Evolutionary conservation across 1,284 basidiomycete species (phyloP), one percentile per base, ranked within the genome.

Genomic region (Moniliophthora roreri): DNA sequence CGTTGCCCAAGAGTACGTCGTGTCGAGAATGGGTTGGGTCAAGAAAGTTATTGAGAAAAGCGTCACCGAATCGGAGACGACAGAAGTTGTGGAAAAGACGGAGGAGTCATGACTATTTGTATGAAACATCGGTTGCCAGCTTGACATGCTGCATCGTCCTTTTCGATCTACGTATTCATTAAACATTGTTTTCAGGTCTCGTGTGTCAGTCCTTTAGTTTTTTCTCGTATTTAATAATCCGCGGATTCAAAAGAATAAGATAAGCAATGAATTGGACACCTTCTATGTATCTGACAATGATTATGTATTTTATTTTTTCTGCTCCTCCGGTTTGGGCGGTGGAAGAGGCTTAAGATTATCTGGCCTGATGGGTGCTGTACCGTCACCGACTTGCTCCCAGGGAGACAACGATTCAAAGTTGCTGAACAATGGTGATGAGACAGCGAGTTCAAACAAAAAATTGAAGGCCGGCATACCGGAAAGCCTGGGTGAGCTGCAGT

Each of bases 381-480:
- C 96, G 24, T 90, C 80, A 48, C 97, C 97, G 46, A 94, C 84
- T 73, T 96, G 95, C 71, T 99, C 97, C 97, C 97, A 99, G 32
- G 97, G 95, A 28, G 93, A 95, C 20, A 88, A 78, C 15, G 93
- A 86, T 66, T 95, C 93, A 69, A 98, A 98, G 80, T 98, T 98
- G 53, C 93, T 93, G 59, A 18, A n/a, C n/a, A n/a, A n/a, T n/a
- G 51, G 28, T 39, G 34, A 16, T 18, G 37, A 56, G 18, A 26
- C 49, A 13, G 52, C 50, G 28, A 54, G 54, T 38, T 36, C 50
- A 23, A 45, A 18, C 9, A 35, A 8, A 41, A 13, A 28, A 18
- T 50, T 24, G 61, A 40, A 38, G 32, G 39, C 3, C 34, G 40
- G 69, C 77, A 57, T 61, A 93, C 91, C 96, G 85, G 87, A 97